Evolutionary conservation across 2,329 filamentous ascomycete species (phyloP).

Genomic region (Colletotrichum eleusines): DNA sequence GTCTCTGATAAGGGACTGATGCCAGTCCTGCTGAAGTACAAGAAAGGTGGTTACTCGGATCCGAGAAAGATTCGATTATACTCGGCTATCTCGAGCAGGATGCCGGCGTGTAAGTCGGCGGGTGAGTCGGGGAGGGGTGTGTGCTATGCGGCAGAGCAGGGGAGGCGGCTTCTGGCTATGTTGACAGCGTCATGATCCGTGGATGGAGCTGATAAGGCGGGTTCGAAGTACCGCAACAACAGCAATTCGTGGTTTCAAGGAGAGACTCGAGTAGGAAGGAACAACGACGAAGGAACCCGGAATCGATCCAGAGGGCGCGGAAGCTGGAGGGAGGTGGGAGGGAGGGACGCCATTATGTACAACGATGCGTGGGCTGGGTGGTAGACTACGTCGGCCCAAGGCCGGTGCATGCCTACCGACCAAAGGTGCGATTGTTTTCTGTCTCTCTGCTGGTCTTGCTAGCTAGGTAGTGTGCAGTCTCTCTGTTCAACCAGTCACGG

Average conservation of each 20-base stretch:
- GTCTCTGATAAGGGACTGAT: slow-evolving; percentile 4
- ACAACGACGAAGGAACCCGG: slow-evolving; percentile 28
- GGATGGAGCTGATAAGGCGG: slow-evolving; percentile 13
- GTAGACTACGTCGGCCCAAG: slow-evolving; percentile 9
- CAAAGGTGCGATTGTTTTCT: slow-evolving; percentile 25
- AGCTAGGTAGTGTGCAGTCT: slow-evolving; percentile 11
- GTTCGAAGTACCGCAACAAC: slow-evolving; percentile 10
- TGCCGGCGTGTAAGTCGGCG: slow-evolving; percentile 24
- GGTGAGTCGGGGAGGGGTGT: slow-evolving; percentile 18
- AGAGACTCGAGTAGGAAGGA: slow-evolving; percentile 38
- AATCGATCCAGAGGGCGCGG: slow-evolving; percentile 25
- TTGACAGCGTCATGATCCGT: slow-evolving; percentile 35
- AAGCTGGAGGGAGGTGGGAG: slow-evolving; percentile 26
- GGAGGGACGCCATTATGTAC: slow-evolving; percentile 41
- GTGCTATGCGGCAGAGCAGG: slow-evolving; percentile 5
- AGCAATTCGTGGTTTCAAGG: slow-evolving; percentile 41
- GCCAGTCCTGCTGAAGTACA: slow-evolving; percentile 38
- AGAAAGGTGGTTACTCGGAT: slow-evolving; percentile 7
- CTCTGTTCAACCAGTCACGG: slow-evolving; percentile 35
- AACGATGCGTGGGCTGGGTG: slow-evolving; percentile 26
- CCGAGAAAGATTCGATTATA: not conserved
- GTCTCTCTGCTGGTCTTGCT: slow-evolving; percentile 16
- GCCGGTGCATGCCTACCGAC: slow-evolving; percentile 7
- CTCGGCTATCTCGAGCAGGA: not conserved
- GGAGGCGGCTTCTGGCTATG: slow-evolving; percentile 24